These are phyloP conservation scores for Hawksworthiomyces lignivorus DNA, from an alignment of 2,329 filamentous ascomycete genomes.

Conservation along the genomic window DNA sequence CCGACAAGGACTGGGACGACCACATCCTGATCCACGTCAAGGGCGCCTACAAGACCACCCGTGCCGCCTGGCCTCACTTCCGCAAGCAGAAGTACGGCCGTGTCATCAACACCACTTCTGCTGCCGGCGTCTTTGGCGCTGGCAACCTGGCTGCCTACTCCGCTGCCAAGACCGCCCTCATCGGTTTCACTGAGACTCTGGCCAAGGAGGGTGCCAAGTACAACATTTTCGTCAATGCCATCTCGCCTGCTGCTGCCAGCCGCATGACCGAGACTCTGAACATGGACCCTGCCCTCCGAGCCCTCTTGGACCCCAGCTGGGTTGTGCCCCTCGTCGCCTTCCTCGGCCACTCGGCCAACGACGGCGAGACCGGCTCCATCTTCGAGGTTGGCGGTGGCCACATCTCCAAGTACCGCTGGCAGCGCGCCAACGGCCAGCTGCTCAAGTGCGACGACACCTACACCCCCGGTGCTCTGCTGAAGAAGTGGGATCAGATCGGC, in stretches of 20 bases:
- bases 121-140: conserved; percentile 87
- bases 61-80: conserved; percentile 95
- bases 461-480: conserved; percentile 78
- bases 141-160: conserved; percentile 98
- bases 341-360: conserved; percentile 79
- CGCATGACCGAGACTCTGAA: conserved; percentile 84
- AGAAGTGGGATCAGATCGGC: conserved; percentile 81
- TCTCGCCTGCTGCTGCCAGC: conserved; percentile 90
- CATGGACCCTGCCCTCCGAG: conserved; percentile 88
- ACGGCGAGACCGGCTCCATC: conserved; percentile 74
- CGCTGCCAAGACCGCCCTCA: conserved; percentile 88
- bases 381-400: conserved; percentile 93
- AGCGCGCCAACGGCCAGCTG: conserved; percentile 81
- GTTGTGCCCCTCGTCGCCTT: conserved; percentile 87
- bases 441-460: conserved; percentile 83
- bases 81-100: conserved; percentile 97
- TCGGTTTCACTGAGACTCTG: conserved; percentile 95
- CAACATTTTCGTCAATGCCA: conserved; percentile 92
- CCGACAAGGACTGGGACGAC: conserved; percentile 92
- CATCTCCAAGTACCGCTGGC: conserved; percentile 89
- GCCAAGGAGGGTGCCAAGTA: conserved; percentile 98
- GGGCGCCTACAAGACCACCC: conserved; percentile 90
- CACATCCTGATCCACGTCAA: conserved; percentile 88
- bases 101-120: conserved; percentile 95
- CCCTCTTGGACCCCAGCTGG: conserved; percentile 84